These are phyloP conservation scores for Zygosaccharomyces kombuchaensis DNA, from an alignment of 805 yeast species.

Conservation along the genomic window DNA sequence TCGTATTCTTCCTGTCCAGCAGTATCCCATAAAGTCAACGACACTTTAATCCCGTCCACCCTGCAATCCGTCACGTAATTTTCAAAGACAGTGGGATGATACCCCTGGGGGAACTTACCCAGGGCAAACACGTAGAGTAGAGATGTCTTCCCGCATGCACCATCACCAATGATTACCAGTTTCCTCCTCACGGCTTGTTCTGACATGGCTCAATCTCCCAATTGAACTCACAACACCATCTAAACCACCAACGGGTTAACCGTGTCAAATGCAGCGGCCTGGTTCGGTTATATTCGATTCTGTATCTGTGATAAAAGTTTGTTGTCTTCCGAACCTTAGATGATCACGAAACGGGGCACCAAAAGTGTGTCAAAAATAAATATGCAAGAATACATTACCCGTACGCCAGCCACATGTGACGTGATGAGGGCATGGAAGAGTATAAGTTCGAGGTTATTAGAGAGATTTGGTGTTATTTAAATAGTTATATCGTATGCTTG, in stretches of 20 bases:
- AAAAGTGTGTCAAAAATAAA: conserved; percentile 2
- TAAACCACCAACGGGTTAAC: background rate
- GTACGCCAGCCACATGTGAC: too few species aligned
- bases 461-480: background rate
- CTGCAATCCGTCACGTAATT: conserved; percentile 92
- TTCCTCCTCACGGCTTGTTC: conserved; percentile 52
- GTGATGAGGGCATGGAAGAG: background rate
- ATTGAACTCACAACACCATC: conserved; percentile 1
- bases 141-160: conserved; percentile 93
- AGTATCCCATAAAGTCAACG: conserved; percentile 89
- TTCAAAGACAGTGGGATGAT: conserved; percentile 92
- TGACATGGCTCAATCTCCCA: conserved; percentile 19
- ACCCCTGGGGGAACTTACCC: conserved; percentile 89
- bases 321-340: background rate
- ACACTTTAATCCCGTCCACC: conserved; percentile 89
- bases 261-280: background rate
- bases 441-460: background rate
- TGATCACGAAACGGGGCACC: background rate
- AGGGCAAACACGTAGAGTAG: conserved; percentile 84
- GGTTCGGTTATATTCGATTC: background rate
- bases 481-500: background rate
- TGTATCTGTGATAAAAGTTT: background rate
- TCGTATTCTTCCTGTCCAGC: conserved; percentile 98
- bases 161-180: conserved; percentile 89
- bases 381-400: background rate